Conservation (phyloP, 2,329 filamentous ascomycete genomes). For the Lasiodiplodia sp. region DNA sequence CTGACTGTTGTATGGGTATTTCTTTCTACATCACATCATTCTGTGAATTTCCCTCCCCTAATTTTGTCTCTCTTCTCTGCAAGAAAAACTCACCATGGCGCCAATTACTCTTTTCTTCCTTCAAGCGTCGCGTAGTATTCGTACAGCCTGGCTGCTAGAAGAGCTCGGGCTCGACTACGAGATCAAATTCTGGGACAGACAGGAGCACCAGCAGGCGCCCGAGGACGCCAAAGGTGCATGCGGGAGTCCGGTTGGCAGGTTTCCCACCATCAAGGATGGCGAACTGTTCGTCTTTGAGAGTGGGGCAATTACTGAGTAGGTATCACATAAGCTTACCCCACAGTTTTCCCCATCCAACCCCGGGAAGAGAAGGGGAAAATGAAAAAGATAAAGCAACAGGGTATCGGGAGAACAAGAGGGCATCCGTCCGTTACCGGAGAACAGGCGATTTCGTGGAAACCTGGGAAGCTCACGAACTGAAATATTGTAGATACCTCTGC, state of each 20-base stretch:
- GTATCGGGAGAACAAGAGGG: too few species aligned
- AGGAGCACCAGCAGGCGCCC: slow-evolving; percentile 49
- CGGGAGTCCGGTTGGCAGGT: slow-evolving; percentile 54
- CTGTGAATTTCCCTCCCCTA: not conserved
- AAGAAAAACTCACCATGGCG: not conserved
- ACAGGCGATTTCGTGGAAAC: too few species aligned
- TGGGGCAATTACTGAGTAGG: slow-evolving; percentile 56
- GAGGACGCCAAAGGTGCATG: slow-evolving; percentile 51
- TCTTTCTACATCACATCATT: not conserved
- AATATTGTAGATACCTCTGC: slow-evolving; percentile 51
- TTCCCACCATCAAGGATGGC: slow-evolving; percentile 54
- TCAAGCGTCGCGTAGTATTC: slow-evolving; percentile 55
- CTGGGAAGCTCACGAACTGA: not conserved
- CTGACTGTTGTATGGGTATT: not conserved
- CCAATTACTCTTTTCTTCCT: slow-evolving; percentile 57
- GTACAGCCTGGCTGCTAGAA: slow-evolving; percentile 56
- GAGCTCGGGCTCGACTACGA: slow-evolving; percentile 53
- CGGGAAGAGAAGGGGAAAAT: not conserved
- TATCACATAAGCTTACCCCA: not conserved
- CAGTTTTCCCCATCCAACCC: not conserved
- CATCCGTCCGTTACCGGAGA: not conserved
- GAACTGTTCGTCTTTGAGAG: slow-evolving; percentile 52
- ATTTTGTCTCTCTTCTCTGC: too few species aligned
- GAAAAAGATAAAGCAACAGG: not conserved
- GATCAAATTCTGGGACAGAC: slow-evolving; percentile 50